Base-by-base conservation (phyloP, 192 early-diverging fungal genomes). In the Entomortierella beljakovae region DNA sequence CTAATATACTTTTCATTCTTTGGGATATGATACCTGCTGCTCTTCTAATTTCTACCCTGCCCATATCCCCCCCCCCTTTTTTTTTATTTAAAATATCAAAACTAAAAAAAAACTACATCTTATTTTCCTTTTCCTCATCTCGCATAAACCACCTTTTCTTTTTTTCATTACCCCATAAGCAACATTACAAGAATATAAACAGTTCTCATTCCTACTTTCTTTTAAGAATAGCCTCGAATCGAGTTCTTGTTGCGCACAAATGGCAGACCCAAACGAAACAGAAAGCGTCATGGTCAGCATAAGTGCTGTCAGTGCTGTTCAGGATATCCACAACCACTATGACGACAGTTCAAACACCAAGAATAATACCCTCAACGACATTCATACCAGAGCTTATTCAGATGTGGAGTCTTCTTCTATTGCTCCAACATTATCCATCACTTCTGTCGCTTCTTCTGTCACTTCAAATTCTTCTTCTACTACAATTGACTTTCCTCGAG, bases 251-350 rank as follows among this genome's bases (percentile, higher is more conserved):
- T 2, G 15, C 43, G 37, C 15, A 46, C 15, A 46, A 46, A 46
- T 46, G 43, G 43, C 43, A 10, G 43, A 46, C 43, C 6, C 37
- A 6, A 66, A 29, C 29, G 53, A 32, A 10, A 57, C 43, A 46
- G 52, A 48, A 52, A 57, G 4, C 32, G 52, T 32, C 55, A 56
- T 46, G 28, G 59, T 76, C 59, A 68, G 64, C 59, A 61, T 75
- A 63, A 61, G 40, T 29, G 64, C 64, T 46, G 72, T 48, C 50
- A 49, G 71, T 61, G 29, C 65, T 4, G 52, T 64, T 57, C 53
- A 48, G 52, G 74, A 63, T 68, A 62, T 55, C 51, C 7, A 31
- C 25, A 18, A 53, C 34, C 43, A 51, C 51, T 25, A 42, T 25
- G 16, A n/a, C 56, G n/a, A 57, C 38, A 28, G 18, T 31, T 9